A percentile compares a stretch with the other conserved stretches of the same genome.
Evolutionary conservation across 2,329 filamentous ascomycete species (phyloP).

Genomic region (Laburnicola sp.): DNA sequence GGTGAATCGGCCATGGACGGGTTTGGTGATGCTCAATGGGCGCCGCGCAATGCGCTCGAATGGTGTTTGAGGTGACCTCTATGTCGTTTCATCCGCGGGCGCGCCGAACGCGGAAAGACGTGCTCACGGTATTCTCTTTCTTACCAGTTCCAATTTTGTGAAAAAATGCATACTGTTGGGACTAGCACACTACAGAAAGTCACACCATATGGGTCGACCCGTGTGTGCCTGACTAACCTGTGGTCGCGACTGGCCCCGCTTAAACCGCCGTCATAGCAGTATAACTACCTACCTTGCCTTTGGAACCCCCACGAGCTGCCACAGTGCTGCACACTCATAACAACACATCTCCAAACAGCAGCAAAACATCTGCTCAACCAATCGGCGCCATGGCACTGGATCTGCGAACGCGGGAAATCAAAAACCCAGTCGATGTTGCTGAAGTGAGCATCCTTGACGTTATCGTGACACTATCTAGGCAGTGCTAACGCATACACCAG

Average conservation of each 20-base stretch:
- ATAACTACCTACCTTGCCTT: slow-evolving; percentile 9
- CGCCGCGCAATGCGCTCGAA: background rate
- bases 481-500: slow-evolving; percentile 18
- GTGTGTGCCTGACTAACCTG: slow-evolving; percentile 2
- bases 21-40: background rate
- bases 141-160: background rate
- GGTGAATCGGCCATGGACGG: background rate
- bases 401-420: slow-evolving; percentile 48
- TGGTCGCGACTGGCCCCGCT: background rate
- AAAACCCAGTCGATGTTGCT: slow-evolving; percentile 59
- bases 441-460: slow-evolving; percentile 45
- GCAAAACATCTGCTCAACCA: slow-evolving; percentile 1
- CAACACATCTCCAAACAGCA: slow-evolving; percentile 8
- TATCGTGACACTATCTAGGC: background rate
- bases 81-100: background rate
- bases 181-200: background rate
- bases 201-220: slow-evolving; percentile 5
- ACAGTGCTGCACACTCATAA: slow-evolving; percentile 1
- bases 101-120: background rate
- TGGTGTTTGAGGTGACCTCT: background rate
- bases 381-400: slow-evolving; percentile 40
- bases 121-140: background rate
- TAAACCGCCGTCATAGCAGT: slow-evolving; percentile 9
- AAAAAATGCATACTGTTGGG: slow-evolving; percentile 5
- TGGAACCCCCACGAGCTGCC: background rate